Evolutionary conservation across 345 rosid genomes (phyloP), one percentile per base, ranked within the genome.

Genomic region (Dovyalis caffra): DNA sequence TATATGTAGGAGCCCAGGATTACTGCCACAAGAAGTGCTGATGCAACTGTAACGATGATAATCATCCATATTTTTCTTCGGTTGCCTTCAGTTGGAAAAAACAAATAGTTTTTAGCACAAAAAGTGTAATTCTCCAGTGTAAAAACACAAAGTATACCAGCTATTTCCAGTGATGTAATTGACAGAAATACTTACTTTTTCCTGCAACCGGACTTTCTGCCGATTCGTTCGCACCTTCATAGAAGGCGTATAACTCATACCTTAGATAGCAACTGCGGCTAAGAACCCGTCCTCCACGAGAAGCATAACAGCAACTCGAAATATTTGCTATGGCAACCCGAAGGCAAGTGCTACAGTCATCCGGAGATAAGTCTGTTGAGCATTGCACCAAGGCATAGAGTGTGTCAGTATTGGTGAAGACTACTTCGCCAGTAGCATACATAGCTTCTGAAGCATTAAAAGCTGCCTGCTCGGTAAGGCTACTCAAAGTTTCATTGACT

Each of bases 181-280:
- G 45, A 20, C 11, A 35, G 31, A 56, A 60, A 63, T 18, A 49
- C 77, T 75, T 73, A 73, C 88, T 64, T 80, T 68, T 53, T 20
- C 65, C 25, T 16, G 61, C 60, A 70, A n/a, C n/a, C n/a, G n/a
- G n/a, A n/a, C n/a, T n/a, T n/a, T n/a, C n/a, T n/a, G n/a, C n/a
- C n/a, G 72, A 0, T n/a, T 40, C 78, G n/a, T 31, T 75, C 58
- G 34, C 72, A 10, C 79, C 85, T 40, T 68, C 61, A 60, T 82
- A 80, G 34, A 86, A 82, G 40, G 82, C 76, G 23, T 86, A 82
- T 8, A 83, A 70, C 68, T 86, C 83, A 40, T 83, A 86, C 69
- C 86, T 77, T 69, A 86, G 63, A 62, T 81, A 83, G 73, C 86
- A 86, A 74, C 85, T 83, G 1, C 72, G 83, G 77, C 87, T 82